phyloP scores from a whole-genome alignment of 176 grass and related monocot genomes.

The Oropetium thomaeum region DNA sequence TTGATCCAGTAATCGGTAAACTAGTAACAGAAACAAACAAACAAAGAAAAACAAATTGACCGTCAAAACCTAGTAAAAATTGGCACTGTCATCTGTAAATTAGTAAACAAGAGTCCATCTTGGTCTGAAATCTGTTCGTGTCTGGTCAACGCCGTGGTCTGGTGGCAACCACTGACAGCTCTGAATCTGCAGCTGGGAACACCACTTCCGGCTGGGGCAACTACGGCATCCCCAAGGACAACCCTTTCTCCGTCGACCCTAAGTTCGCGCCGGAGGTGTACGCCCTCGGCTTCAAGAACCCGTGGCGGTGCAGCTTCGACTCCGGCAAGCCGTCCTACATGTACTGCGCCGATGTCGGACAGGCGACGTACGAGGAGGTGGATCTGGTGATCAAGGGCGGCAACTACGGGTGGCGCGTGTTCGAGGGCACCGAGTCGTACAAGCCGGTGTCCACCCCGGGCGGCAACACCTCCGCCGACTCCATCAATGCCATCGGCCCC shows the following conservation, averaged over 20 bases:
- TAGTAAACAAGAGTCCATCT: background rate
- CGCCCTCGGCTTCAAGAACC: conserved; percentile 72
- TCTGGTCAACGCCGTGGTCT: conserved; percentile 9
- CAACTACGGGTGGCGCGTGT: conserved; percentile 88
- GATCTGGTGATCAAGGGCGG: conserved; percentile 67
- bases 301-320: conserved; percentile 88
- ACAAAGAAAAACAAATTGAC: no score
- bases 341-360: conserved; percentile 66
- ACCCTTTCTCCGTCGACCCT: conserved; percentile 46
- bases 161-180: background rate
- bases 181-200: conserved; percentile 33
- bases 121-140: background rate
- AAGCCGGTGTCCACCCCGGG: conserved; percentile 43
- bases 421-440: conserved; percentile 43
- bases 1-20: background rate
- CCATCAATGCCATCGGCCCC: conserved; percentile 67
- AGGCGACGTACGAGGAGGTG: conserved; percentile 65
- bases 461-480: conserved; percentile 60
- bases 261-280: conserved; percentile 67
- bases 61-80: no score
- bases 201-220: conserved; percentile 61
- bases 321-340: conserved; percentile 55
- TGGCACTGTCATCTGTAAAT: background rate
- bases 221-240: conserved; percentile 79
- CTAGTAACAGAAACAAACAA: no score